Conservation (phyloP, 352 stramenopile genomes). For the Phytophthora sp. region DNA sequence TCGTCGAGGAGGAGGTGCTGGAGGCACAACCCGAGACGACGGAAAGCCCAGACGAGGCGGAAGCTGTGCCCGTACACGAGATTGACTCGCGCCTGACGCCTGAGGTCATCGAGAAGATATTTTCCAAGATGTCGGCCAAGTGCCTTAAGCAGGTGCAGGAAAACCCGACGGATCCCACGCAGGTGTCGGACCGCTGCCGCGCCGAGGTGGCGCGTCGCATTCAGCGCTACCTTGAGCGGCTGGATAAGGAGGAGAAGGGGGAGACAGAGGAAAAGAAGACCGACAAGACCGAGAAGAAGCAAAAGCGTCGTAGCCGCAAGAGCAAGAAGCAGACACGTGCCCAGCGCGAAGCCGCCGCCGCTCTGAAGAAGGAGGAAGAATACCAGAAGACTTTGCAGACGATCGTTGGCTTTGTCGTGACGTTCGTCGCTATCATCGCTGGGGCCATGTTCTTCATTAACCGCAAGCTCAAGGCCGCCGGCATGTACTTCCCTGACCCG, state of each 20-base stretch:
- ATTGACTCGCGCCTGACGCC: slow-evolving; percentile 57
- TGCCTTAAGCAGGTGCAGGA: slow-evolving; percentile 77
- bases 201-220: slow-evolving; percentile 61
- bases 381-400: slow-evolving; percentile 71
- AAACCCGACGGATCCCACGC: slow-evolving; percentile 62
- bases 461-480: slow-evolving; percentile 83
- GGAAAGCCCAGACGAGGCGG: slow-evolving; percentile 5
- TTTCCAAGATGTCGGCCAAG: slow-evolving; percentile 76
- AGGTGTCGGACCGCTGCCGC: slow-evolving; percentile 76
- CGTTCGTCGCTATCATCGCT: slow-evolving; percentile 60
- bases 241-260: slow-evolving; percentile 44
- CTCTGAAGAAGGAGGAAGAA: slow-evolving; percentile 70
- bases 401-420: slow-evolving; percentile 75
- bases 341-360: slow-evolving; percentile 56
- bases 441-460: slow-evolving; percentile 78
- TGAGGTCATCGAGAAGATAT: slow-evolving; percentile 70
- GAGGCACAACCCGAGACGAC: slow-evolving; percentile 35
- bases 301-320: slow-evolving; percentile 72
- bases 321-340: slow-evolving; percentile 65
- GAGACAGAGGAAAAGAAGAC: slow-evolving; percentile 39
- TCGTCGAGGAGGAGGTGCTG: slow-evolving; percentile 53
- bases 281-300: slow-evolving; percentile 41
- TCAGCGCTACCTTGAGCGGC: slow-evolving; percentile 64
- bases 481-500: slow-evolving; percentile 80
- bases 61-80: slow-evolving; percentile 26